Evolutionary conservation across 441 rosid species (phyloP).

Genomic region (Corymbia citriodora): DNA sequence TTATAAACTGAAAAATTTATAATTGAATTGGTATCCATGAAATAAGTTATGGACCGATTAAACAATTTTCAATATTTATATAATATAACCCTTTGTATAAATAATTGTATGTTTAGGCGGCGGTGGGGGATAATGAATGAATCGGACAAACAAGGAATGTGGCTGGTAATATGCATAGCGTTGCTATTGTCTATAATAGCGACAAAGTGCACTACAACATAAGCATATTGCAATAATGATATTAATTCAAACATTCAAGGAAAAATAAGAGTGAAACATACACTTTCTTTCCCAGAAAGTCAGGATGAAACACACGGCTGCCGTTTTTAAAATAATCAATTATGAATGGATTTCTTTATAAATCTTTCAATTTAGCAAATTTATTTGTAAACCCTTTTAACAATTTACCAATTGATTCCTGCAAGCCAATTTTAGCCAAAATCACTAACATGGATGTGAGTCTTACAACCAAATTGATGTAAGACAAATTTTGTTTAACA

Average conservation of each 20-base stretch:
- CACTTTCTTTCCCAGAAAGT: neutral
- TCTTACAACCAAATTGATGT: too few relatives aligned
- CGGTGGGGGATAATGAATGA: neutral
- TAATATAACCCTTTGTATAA: neutral
- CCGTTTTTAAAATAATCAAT: too few relatives aligned
- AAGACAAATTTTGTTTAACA: too few relatives aligned
- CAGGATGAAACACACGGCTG: neutral
- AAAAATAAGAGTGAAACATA: neutral
- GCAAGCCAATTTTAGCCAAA: too few relatives aligned
- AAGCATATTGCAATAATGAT: neutral
- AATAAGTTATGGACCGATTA: neutral
- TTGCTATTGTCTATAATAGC: neutral
- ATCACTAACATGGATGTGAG: too few relatives aligned
- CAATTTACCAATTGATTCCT: too few relatives aligned
- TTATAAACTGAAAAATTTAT: fast-evolving
- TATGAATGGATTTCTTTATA: too few relatives aligned
- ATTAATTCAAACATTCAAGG: neutral
- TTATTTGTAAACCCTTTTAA: too few relatives aligned
- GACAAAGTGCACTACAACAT: neutral
- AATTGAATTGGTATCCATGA: fast-evolving
- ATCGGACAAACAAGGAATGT: neutral
- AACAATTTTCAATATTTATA: neutral
- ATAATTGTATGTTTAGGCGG: neutral
- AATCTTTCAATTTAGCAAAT: too few relatives aligned
- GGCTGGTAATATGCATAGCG: neutral